These are phyloP conservation scores for Aspergillus sp. DNA, from an alignment of 2,329 filamentous ascomycete genomes.

Conservation along the genomic window DNA sequence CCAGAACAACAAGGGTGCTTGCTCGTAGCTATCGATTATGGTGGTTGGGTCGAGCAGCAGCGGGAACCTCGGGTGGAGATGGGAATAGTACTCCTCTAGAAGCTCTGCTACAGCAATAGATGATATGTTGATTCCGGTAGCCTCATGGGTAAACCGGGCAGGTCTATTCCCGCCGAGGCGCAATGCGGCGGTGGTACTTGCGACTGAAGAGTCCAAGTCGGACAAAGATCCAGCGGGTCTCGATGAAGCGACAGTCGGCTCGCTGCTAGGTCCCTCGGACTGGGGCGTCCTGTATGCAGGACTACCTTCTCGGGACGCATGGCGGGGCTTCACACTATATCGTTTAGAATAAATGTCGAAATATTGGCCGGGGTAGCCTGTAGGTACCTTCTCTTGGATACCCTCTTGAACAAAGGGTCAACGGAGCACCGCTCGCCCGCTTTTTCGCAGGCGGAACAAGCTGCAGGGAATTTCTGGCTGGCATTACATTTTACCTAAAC, in stretches of 20 bases:
- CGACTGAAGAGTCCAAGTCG: background rate
- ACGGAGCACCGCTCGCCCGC: background rate
- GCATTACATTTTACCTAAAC: background rate
- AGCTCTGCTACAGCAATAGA: background rate
- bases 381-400: background rate
- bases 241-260: background rate
- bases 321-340: background rate
- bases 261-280: background rate
- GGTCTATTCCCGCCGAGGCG: background rate
- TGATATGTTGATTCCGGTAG: background rate
- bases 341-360: background rate
- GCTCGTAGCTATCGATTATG: background rate
- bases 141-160: background rate
- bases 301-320: background rate
- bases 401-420: slow-evolving; percentile 2
- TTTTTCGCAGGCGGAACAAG: background rate
- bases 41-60: background rate
- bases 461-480: background rate
- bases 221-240: background rate
- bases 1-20: background rate
- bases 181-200: background rate
- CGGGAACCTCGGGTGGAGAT: background rate
- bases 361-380: background rate
- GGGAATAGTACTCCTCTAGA: background rate
- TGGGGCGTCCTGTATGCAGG: background rate